Percentiles rank a stretch among this genome's conserved stretches.
These are phyloP conservation scores for Kodamaea laetipori DNA, from an alignment of 805 yeast genomes.

Conservation along the genomic window DNA sequence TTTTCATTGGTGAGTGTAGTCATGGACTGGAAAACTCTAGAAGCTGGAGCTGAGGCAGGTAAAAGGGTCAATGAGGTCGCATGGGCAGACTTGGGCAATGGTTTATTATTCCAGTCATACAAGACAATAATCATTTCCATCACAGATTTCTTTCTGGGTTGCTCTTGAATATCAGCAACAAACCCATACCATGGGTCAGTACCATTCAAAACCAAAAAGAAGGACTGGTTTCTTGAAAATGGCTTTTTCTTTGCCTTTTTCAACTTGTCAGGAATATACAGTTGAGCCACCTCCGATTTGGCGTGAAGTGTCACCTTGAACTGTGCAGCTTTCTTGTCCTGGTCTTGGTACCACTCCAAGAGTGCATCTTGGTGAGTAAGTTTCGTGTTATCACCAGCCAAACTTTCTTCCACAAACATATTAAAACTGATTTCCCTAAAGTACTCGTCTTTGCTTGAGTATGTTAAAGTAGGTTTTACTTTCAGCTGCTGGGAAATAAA, in stretches of 20 bases:
- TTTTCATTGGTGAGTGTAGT: conserved; percentile 53
- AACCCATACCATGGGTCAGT: conserved; percentile 61
- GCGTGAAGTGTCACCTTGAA: conserved; percentile 46
- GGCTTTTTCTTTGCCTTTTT: conserved; percentile 58
- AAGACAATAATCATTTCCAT: conserved; percentile 52
- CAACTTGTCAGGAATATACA: conserved; percentile 52
- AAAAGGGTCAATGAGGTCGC: conserved; percentile 43
- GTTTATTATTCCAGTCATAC: conserved; percentile 58
- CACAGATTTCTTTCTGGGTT: conserved; percentile 13
- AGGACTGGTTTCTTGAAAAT: conserved; percentile 57
- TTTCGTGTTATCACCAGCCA: conserved; percentile 40
- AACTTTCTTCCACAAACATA: conserved; percentile 61
- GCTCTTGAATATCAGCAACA: conserved; percentile 38
- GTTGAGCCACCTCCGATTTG: conserved; percentile 50
- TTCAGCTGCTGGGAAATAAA: conserved; percentile 11
- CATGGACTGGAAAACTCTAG: conserved; percentile 69
- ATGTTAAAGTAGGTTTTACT: conserved; percentile 44
- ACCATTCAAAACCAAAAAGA: conserved; percentile 54
- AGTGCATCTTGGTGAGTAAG: conserved; percentile 44
- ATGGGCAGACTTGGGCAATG: conserved; percentile 49
- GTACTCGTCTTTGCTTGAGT: conserved; percentile 53
- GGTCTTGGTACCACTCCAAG: conserved; percentile 54
- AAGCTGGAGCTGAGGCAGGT: conserved; percentile 65
- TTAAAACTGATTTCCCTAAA: conserved; percentile 62
- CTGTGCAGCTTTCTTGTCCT: conserved; percentile 41